Base-by-base conservation (phyloP, 176 grass and related monocot species). In the Bromus sterilis region DNA sequence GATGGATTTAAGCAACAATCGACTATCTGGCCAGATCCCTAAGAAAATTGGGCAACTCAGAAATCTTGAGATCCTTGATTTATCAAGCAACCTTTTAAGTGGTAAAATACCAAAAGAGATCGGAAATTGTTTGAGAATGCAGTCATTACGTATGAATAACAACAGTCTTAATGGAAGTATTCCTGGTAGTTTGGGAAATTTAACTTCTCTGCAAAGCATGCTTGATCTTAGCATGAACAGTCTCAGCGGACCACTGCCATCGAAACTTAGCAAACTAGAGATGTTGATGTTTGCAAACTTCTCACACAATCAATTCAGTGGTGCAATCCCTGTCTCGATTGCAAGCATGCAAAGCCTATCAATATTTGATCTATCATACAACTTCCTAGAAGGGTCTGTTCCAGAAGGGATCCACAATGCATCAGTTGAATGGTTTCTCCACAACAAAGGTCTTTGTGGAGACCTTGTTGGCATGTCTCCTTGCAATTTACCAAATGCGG, bases 221-320 rank as follows among this genome's bases (percentile, higher is more conserved):
- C n/a, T 91, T 10, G 85, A 91, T 77, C 56, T 91, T 60, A 87
- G 89, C 56, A 24, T 75, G 5, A 91, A 91, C 10, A 44, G 30
- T 42, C 77, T 91, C 14, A 64, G 28, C 3, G 85, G 89, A 29
- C 35, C 25, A 12, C 71, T 91, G 42, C 70, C 89, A 72, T 24
- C 18, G 0, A 40, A 68, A 28, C 39, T 80, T 25, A 18, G 63
- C 21, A 29, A 23, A 11, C 66, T 87, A 14, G 18, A 7, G 25
- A 81, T 76, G 85, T 9, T 91, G 12, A 43, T 77, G 12, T 76
- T 5, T 32, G 34, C 53, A 1, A 91, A 91, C 70, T 29, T 87
- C 3, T 91, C 89, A 15, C 89, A 84, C 16, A 91, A 91, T 57
- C 83, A 68, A 28, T 68, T 80, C 31, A 68, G 14, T 6, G 63